Evolutionary conservation across 2,329 filamentous ascomycete species (phyloP).

Genomic region (Neopestalotiopsis sp.): DNA sequence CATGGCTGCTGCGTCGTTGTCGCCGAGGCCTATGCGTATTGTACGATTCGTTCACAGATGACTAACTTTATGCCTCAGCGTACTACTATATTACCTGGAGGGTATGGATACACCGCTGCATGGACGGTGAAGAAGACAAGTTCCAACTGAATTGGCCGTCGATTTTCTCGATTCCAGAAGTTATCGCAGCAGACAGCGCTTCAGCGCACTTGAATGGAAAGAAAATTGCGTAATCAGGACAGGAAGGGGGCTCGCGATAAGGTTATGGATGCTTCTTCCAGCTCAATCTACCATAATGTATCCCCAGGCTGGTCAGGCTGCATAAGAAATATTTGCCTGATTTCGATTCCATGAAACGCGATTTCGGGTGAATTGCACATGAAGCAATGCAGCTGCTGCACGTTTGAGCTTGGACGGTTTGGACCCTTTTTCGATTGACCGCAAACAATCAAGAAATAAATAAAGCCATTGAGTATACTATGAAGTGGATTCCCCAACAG

Average conservation of each 20-base stretch:
- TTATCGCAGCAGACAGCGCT: constrained; percentile 41
- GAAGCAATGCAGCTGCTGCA: too few relatives aligned
- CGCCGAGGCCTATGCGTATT: background rate
- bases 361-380: too few relatives aligned
- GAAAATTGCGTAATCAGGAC: constrained; percentile 1
- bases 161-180: constrained; percentile 57
- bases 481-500: too few relatives aligned
- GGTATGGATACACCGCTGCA: constrained; percentile 78
- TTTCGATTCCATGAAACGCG: too few relatives aligned
- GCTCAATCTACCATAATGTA: too few relatives aligned
- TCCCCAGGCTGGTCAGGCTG: too few relatives aligned
- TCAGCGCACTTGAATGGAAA: constrained; percentile 11
- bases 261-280: too few relatives aligned
- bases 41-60: background rate
- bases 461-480: too few relatives aligned
- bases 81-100: constrained; percentile 88
- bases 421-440: too few relatives aligned
- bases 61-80: constrained; percentile 45
- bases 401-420: too few relatives aligned
- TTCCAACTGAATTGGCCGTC: constrained; percentile 75
- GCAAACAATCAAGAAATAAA: too few relatives aligned
- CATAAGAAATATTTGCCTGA: too few relatives aligned
- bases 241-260: background rate
- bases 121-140: constrained; percentile 75
- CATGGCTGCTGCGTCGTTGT: background rate